Conservation (phyloP, 441 rosid species). For the Euphorbia corollata region DNA sequence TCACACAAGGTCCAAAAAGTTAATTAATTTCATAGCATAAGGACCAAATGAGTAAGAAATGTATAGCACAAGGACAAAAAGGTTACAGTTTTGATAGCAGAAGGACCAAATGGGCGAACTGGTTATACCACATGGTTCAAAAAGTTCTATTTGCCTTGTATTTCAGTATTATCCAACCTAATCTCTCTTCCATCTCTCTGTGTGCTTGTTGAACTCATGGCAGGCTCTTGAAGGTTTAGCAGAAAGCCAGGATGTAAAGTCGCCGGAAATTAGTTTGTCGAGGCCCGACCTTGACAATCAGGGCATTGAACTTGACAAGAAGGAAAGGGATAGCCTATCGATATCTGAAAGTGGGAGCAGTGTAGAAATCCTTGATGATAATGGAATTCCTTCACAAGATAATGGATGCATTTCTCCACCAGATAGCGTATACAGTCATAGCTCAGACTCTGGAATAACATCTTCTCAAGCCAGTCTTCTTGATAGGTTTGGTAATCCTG, state of each 20-base stretch:
- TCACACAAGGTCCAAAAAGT: no score
- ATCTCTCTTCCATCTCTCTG: neutral
- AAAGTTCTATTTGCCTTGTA: no score
- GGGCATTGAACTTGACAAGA: slow-evolving; percentile 38
- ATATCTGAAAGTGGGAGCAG: slow-evolving; percentile 37
- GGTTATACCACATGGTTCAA: no score
- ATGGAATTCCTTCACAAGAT: slow-evolving; percentile 45
- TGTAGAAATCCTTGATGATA: slow-evolving; percentile 30
- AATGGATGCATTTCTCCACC: slow-evolving; percentile 83
- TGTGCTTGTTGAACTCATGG: slow-evolving; percentile 4
- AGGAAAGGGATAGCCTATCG: slow-evolving; percentile 39
- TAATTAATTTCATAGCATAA: no score
- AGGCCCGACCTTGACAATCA: slow-evolving; percentile 42
- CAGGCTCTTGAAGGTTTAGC: slow-evolving; percentile 80
- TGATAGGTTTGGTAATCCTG: slow-evolving; percentile 33
- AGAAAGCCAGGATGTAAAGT: slow-evolving; percentile 63
- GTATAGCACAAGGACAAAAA: no score
- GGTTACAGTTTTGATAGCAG: no score
- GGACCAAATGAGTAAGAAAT: no score
- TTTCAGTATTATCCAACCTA: slow-evolving; percentile 5
- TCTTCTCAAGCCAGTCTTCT: slow-evolving; percentile 38
- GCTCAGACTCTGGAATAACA: slow-evolving; percentile 43
- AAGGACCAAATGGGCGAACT: no score
- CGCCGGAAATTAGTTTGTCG: slow-evolving; percentile 44
- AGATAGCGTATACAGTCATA: slow-evolving; percentile 56